These are phyloP conservation scores for Monosporascus sp. DNA, from an alignment of 2,329 filamentous ascomycete genomes.

Conservation along the genomic window DNA sequence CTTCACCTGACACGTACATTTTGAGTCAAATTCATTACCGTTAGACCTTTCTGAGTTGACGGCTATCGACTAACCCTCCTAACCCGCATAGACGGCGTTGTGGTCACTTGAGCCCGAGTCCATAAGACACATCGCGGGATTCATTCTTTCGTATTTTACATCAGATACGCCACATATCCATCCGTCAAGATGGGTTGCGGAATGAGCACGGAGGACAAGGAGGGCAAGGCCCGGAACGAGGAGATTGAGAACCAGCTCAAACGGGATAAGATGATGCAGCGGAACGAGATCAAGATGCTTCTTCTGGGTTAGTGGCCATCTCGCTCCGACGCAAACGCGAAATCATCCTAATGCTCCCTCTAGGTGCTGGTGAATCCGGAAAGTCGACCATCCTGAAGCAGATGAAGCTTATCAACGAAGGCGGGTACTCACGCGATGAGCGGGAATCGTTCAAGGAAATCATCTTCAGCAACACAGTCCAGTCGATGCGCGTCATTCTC, in stretches of 20 bases:
- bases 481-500: constrained; percentile 64
- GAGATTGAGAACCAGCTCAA: constrained; percentile 99
- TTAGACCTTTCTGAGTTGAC: too few relatives aligned
- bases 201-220: constrained; percentile 99
- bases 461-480: constrained; percentile 65
- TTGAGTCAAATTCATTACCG: too few relatives aligned
- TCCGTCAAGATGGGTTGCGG: constrained; percentile 91
- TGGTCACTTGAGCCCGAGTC: neutral
- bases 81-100: neutral
- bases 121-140: neutral
- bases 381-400: constrained; percentile 94
- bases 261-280: constrained; percentile 96
- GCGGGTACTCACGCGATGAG: constrained; percentile 91
- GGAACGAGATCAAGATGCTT: constrained; percentile 99
- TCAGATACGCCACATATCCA: constrained; percentile 6
- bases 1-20: too few relatives aligned
- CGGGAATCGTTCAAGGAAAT: constrained; percentile 66
- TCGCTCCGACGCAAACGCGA: neutral
- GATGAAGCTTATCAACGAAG: constrained; percentile 99
- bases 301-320: constrained; percentile 69
- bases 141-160: constrained; percentile 4
- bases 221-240: constrained; percentile 99
- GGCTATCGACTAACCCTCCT: neutral
- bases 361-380: constrained; percentile 95
- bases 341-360: constrained; percentile 16